Percentiles rank a stretch among this genome's conserved stretches.
Evolutionary conservation across 1,284 basidiomycete genomes (phyloP).

Genomic region (Leccinum cinnamomeum): DNA sequence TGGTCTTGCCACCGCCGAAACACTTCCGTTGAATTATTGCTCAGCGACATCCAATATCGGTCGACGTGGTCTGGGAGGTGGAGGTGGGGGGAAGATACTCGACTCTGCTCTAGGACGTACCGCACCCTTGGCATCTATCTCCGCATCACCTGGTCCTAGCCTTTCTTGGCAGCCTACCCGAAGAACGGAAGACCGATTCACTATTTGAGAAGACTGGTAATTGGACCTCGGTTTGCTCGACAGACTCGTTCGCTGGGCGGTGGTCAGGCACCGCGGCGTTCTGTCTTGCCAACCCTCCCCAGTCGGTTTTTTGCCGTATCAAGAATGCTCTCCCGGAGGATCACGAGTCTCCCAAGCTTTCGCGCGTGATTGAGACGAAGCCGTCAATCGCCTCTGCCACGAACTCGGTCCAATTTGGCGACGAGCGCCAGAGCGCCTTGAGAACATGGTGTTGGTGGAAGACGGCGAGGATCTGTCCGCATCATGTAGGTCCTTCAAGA

Average conservation of each 20-base stretch:
- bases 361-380: conserved; percentile 49
- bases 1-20: no score
- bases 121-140: no score
- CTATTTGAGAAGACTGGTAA: conserved; percentile 64
- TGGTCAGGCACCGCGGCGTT: conserved; percentile 66
- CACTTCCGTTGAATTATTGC: no score
- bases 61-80: no score
- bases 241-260: conserved; percentile 59
- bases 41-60: no score
- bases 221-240: conserved; percentile 47
- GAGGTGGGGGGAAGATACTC: no score
- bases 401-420: conserved; percentile 57
- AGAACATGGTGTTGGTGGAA: conserved; percentile 45
- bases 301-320: conserved; percentile 30
- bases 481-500: conserved; percentile 46
- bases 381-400: conserved; percentile 62
- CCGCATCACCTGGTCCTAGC: no score
- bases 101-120: no score
- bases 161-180: conserved; percentile 26
- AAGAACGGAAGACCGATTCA: conserved; percentile 45
- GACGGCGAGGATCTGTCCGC: conserved; percentile 61
- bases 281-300: conserved; percentile 42
- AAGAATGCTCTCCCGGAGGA: conserved; percentile 31
- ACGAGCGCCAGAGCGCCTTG: conserved; percentile 39
- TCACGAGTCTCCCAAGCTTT: conserved; percentile 40